Evolutionary conservation across 2,329 filamentous ascomycete species (phyloP).

Genomic region (Venturia nashicola): DNA sequence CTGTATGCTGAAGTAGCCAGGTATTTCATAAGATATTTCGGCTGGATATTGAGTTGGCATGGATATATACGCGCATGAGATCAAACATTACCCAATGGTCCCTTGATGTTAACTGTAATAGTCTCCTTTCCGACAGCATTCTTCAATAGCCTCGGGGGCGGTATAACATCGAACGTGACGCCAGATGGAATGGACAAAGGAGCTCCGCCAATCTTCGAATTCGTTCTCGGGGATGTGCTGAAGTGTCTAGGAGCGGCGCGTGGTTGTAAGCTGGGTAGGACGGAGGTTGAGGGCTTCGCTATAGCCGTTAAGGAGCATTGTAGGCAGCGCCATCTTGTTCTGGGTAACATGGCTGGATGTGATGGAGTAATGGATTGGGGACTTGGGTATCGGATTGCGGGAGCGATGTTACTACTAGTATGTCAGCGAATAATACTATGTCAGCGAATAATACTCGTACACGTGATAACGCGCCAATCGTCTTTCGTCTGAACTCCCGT

Average conservation of each 20-base stretch:
- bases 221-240: background rate
- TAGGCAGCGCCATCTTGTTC: conserved; percentile 5
- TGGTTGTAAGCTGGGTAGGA: background rate
- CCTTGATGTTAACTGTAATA: conserved; percentile 62
- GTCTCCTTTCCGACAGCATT: conserved; percentile 45
- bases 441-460: background rate
- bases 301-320: background rate
- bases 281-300: background rate
- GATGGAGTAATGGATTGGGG: background rate
- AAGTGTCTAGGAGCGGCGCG: background rate
- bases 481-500: background rate
- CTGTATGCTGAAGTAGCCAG: conserved; percentile 61
- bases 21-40: conserved; percentile 65
- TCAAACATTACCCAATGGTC: conserved; percentile 55
- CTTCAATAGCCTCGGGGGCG: conserved; percentile 49
- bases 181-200: conserved; percentile 27
- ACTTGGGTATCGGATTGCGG: background rate
- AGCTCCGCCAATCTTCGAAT: conserved; percentile 64
- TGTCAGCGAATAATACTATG: background rate
- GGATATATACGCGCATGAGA: background rate
- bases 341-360: background rate
- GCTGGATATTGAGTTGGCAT: conserved; percentile 34
- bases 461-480: background rate
- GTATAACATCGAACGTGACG: conserved; percentile 59
- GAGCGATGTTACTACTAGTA: background rate